Evolutionary conservation across 169 alveolate species (phyloP).

Genomic region (Plasmodium billcollinsi): DNA sequence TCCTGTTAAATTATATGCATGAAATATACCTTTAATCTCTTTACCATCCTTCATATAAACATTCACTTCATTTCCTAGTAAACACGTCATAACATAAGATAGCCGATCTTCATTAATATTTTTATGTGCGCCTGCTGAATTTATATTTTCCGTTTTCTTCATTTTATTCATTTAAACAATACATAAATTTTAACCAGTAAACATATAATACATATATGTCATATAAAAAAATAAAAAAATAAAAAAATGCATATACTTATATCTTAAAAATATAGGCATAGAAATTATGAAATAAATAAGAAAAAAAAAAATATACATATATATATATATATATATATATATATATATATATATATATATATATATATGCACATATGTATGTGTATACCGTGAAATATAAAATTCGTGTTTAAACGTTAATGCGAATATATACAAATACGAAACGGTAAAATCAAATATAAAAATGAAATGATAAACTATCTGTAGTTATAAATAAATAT

Average conservation of each 20-base stretch:
- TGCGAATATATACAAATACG: too few species aligned
- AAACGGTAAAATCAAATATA: too few species aligned
- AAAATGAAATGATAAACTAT: too few species aligned
- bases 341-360: not conserved
- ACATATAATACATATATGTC: too few species aligned
- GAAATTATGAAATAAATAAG: too few species aligned
- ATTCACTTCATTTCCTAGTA: slow-evolving; percentile 65
- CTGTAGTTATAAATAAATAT: too few species aligned
- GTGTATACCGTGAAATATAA: slow-evolving; percentile 2
- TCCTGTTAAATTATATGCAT: slow-evolving; percentile 36
- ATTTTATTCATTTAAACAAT: slow-evolving; percentile 13
- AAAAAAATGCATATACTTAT: too few species aligned
- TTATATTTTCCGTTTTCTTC: slow-evolving; percentile 32
- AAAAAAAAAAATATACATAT: too few species aligned
- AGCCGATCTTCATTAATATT: slow-evolving; percentile 41
- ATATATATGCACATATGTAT: slow-evolving; percentile 1
- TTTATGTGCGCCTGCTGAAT: slow-evolving; percentile 13
- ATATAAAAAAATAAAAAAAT: too few species aligned
- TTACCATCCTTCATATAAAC: slow-evolving; percentile 75
- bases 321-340: slow-evolving; percentile 5
- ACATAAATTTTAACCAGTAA: too few species aligned
- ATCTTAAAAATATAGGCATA: too few species aligned
- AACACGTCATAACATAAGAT: slow-evolving; percentile 52
- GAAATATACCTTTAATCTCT: slow-evolving; percentile 57
- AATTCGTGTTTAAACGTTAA: too few species aligned